A percentile compares a stretch with the other conserved stretches of the same genome.
Conservation (phyloP, 176 grass and related monocot species). For the Triticum timopheevii region DNA sequence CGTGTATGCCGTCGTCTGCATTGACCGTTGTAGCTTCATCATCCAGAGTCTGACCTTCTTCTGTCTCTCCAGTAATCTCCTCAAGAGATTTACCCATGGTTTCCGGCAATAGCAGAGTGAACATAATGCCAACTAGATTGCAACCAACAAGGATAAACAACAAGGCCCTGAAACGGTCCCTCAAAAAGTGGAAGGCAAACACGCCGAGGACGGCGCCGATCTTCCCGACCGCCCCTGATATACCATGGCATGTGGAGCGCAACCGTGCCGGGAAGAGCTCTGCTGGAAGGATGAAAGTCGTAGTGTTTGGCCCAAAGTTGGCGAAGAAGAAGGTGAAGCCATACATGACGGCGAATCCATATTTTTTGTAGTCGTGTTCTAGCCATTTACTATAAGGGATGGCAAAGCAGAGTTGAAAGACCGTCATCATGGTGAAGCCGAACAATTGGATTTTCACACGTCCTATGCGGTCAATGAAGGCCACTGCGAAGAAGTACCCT, state of each 20-base stretch:
- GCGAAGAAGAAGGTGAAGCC: slow-evolving; percentile 69
- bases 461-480: slow-evolving; percentile 46
- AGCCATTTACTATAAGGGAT: slow-evolving; percentile 55
- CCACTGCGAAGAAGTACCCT: slow-evolving; percentile 63
- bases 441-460: slow-evolving; percentile 48
- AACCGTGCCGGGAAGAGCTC: slow-evolving; percentile 64
- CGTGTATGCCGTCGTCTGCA: not conserved
- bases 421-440: slow-evolving; percentile 63
- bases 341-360: slow-evolving; percentile 58
- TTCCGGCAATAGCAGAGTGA: slow-evolving; percentile 53
- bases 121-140: slow-evolving; percentile 39
- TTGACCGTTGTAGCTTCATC: not conserved
- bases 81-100: slow-evolving; percentile 45
- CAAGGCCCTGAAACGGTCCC: not conserved
- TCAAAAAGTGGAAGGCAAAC: not conserved
- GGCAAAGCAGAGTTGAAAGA: slow-evolving; percentile 59
- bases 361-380: slow-evolving; percentile 3
- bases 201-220: slow-evolving; percentile 32
- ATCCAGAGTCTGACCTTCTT: not conserved
- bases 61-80: slow-evolving; percentile 46
- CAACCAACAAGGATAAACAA: slow-evolving; percentile 11
- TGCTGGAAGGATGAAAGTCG: slow-evolving; percentile 54
- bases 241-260: slow-evolving; percentile 61
- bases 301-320: slow-evolving; percentile 68
- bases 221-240: slow-evolving; percentile 52